Percentiles rank a stretch among this genome's conserved stretches.
phyloP scores from a whole-genome alignment of 2,329 filamentous ascomycete species.

The Clonostachys sp. region DNA sequence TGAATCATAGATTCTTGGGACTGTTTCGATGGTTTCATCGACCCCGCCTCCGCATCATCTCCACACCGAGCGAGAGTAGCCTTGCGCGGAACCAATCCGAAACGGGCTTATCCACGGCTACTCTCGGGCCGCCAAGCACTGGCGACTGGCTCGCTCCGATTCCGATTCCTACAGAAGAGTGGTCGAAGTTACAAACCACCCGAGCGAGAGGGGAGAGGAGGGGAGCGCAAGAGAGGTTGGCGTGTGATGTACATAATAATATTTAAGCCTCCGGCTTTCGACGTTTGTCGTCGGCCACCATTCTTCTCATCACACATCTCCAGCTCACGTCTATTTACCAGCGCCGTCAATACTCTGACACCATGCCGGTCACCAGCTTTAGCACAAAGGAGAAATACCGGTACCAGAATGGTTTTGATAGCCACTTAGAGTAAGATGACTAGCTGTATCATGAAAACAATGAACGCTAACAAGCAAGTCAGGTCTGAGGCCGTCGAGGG shows the following conservation, averaged over 20 bases:
- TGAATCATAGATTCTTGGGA: too few species aligned
- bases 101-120: conserved; percentile 12
- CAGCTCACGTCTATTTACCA: background rate
- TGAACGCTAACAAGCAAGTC: background rate
- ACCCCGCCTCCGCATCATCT: too few species aligned
- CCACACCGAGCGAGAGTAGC: too few species aligned
- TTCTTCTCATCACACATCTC: background rate
- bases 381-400: conserved; percentile 54
- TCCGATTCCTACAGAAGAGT: too few species aligned
- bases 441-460: background rate
- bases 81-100: too few species aligned
- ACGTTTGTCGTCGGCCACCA: background rate
- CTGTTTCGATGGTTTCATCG: too few species aligned
- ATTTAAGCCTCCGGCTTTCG: background rate
- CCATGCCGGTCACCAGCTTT: conserved; percentile 47
- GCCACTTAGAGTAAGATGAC: conserved; percentile 61
- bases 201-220: too few species aligned
- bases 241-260: too few species aligned
- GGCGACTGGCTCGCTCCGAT: too few species aligned
- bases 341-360: conserved; percentile 5
- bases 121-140: conserved; percentile 11
- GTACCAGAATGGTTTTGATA: conserved; percentile 76
- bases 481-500: conserved; percentile 74
- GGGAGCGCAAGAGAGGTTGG: too few species aligned
- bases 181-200: too few species aligned